Evolutionary conservation across 2,329 filamentous ascomycete genomes (phyloP).

Genomic region (Cercospora citrullina): DNA sequence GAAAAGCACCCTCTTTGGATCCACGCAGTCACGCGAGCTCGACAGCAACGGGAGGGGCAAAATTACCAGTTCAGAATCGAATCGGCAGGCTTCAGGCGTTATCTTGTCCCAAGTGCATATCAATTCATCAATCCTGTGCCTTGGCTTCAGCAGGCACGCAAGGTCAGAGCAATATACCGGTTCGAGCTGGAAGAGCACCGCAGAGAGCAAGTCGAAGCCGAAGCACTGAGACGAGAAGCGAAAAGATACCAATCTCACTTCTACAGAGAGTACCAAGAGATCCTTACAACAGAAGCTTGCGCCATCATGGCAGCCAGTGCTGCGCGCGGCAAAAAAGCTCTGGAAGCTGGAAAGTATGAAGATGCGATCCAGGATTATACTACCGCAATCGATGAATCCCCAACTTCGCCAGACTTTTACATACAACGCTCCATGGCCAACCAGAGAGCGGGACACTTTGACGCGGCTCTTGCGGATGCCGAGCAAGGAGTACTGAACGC

Average conservation of each 20-base stretch:
- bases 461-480: slow-evolving; percentile 48
- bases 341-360: slow-evolving; percentile 63
- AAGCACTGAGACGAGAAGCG: neutral
- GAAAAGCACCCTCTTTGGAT: neutral
- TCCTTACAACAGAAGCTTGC: too few species aligned
- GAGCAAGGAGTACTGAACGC: slow-evolving; percentile 60
- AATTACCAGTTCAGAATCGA: neutral
- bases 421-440: slow-evolving; percentile 79
- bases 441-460: slow-evolving; percentile 58
- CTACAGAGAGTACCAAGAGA: neutral
- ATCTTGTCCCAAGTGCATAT: neutral
- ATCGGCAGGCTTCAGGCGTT: neutral
- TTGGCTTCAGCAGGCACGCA: neutral
- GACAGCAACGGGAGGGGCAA: neutral
- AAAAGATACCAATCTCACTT: neutral
- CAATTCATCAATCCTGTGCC: neutral
- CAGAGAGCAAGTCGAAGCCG: neutral
- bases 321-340: slow-evolving; percentile 59
- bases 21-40: slow-evolving; percentile 4
- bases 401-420: slow-evolving; percentile 73
- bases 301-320: slow-evolving; percentile 53
- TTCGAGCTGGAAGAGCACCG: neutral
- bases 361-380: slow-evolving; percentile 69
- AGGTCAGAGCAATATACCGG: neutral
- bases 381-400: slow-evolving; percentile 61